Conservation (phyloP, 2,329 filamentous ascomycete genomes). For the Neopestalotiopsis sp. region DNA sequence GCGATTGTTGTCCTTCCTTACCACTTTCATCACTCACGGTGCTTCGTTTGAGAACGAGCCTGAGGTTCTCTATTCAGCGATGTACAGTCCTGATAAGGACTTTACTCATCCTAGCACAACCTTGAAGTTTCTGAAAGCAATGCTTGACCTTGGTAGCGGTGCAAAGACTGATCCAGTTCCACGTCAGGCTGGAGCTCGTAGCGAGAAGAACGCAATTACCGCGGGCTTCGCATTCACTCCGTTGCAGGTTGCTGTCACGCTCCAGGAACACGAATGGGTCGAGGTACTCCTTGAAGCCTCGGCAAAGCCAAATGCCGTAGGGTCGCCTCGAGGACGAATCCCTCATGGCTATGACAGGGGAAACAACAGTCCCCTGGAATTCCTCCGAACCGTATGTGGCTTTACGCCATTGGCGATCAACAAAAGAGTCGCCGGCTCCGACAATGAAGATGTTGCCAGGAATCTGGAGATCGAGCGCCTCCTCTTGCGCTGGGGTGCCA, state of each 20-base stretch:
- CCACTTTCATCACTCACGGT: constrained; percentile 22
- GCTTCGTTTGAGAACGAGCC: constrained; percentile 23
- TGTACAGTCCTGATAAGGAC: constrained; percentile 16
- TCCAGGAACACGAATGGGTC: constrained; percentile 18
- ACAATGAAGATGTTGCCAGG: too few relatives aligned
- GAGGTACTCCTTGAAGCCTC: too few relatives aligned
- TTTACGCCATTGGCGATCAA: too few relatives aligned
- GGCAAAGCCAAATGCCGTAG: too few relatives aligned
- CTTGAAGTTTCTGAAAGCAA: constrained; percentile 25
- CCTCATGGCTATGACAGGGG: too few relatives aligned
- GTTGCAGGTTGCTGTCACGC: constrained; percentile 24
- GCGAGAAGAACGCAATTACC: background rate
- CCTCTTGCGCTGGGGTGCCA: too few relatives aligned
- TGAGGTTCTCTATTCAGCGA: constrained; percentile 23
- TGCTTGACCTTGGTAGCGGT: constrained; percentile 24
- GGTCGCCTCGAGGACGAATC: too few relatives aligned
- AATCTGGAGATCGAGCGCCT: too few relatives aligned
- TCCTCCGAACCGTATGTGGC: too few relatives aligned
- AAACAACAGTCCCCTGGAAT: too few relatives aligned
- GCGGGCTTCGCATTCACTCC: constrained; percentile 23
- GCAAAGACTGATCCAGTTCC: constrained; percentile 25
- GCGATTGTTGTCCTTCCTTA: constrained; percentile 22
- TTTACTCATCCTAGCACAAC: constrained; percentile 12
- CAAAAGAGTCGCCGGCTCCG: too few relatives aligned
- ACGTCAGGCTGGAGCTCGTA: background rate